Conservation (phyloP, 2,329 filamentous ascomycete species). For the Beauveria caledonica region DNA sequence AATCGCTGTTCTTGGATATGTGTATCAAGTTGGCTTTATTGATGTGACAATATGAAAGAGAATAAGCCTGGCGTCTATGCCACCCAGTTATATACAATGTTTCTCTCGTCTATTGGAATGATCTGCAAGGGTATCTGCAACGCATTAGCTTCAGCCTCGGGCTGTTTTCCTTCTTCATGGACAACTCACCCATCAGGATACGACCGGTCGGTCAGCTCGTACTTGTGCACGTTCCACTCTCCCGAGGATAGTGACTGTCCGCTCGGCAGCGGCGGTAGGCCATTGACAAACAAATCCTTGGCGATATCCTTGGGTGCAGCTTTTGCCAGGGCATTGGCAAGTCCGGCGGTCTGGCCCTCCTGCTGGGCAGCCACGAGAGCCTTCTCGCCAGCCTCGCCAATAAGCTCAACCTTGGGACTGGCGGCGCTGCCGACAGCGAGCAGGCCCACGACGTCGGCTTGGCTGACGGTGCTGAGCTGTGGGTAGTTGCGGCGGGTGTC, state of each 20-base stretch:
- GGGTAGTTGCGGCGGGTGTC: constrained; percentile 80
- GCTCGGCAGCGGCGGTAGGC: constrained; percentile 79
- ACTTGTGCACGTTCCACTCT: constrained; percentile 59
- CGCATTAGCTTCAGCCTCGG: constrained; percentile 14
- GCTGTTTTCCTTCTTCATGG: background rate
- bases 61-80: constrained; percentile 11
- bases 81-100: constrained; percentile 16
- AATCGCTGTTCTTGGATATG: background rate
- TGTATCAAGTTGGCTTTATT: constrained; percentile 1
- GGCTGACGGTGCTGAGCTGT: constrained; percentile 66
- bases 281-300: constrained; percentile 61
- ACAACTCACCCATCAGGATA: constrained; percentile 60
- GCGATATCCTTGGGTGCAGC: constrained; percentile 43
- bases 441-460: constrained; percentile 78
- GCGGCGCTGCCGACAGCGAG: constrained; percentile 77
- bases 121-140: constrained; percentile 55
- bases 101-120: constrained; percentile 40
- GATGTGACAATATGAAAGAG: constrained; percentile 1
- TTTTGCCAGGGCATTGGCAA: constrained; percentile 64
- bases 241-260: constrained; percentile 50
- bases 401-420: constrained; percentile 72
- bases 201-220: constrained; percentile 55
- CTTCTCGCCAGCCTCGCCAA: constrained; percentile 54
- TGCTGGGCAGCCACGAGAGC: constrained; percentile 66
- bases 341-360: constrained; percentile 61